These are phyloP conservation scores for Chloromonas sp. DNA, from an alignment of 163 green algal species.

Conservation along the genomic window DNA sequence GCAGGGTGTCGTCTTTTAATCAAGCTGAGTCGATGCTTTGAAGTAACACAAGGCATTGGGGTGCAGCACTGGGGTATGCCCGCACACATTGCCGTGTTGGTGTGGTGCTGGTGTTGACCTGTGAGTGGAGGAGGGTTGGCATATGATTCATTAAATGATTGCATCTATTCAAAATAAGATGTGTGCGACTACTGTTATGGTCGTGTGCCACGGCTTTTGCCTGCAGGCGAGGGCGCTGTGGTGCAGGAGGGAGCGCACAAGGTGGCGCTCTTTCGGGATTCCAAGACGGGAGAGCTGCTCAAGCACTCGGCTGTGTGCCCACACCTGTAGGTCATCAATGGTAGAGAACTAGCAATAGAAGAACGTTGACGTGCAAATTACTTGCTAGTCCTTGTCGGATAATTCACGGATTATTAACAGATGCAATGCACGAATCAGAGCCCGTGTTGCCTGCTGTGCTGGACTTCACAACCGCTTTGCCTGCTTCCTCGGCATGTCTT, in stretches of 20 bases:
- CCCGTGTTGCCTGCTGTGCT: background rate
- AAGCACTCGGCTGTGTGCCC: slow-evolving; percentile 1
- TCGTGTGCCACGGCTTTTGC: background rate
- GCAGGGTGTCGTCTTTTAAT: background rate
- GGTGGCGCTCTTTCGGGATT: slow-evolving; percentile 15
- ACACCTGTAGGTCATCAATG: background rate
- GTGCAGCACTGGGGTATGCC: no score
- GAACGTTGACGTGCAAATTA: background rate
- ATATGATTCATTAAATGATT: background rate
- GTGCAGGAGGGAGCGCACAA: slow-evolving; percentile 19
- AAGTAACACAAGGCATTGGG: no score
- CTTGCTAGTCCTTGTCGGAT: background rate
- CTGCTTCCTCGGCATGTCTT: background rate
- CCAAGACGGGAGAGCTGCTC: background rate
- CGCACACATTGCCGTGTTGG: no score
- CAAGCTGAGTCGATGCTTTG: no score
- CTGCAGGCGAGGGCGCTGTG: slow-evolving; percentile 19
- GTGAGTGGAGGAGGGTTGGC: slow-evolving; percentile 3
- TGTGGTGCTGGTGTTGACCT: no score
- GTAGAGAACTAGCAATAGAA: no score
- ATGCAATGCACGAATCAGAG: background rate
- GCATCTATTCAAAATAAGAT: background rate
- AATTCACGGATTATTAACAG: background rate
- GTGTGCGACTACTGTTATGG: background rate
- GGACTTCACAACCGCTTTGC: background rate